Base-by-base conservation (phyloP, 1,284 basidiomycete species). In the Apiotrichum porosum region DNA sequence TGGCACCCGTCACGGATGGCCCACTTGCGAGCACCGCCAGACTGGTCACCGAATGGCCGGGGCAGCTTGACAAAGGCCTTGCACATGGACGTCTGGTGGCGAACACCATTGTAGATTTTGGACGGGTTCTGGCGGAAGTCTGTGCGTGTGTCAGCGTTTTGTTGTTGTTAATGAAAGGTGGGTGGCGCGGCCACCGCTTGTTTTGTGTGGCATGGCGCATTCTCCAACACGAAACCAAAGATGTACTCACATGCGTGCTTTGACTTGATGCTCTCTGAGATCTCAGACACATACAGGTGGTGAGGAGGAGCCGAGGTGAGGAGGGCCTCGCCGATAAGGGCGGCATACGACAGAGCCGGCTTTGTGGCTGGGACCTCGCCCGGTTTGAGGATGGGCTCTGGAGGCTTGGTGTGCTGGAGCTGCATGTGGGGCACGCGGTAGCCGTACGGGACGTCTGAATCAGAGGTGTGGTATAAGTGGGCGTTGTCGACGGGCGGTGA, bases 61-160 rank as follows among this genome's bases (percentile, higher is more conserved):
- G 66, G 62, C 9, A 73, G 63, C 52, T 72, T 72, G 49, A 71
- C 68, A 49, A 74, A 73, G 0, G 71, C 69, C 45, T 70, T 68
- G 59, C 66, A 71, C 63, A 69, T 68, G 38, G 71, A 72, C 4
- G 71, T 69, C 52, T 69, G 68, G 57, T 74, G 72, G 31, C 72
- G 65, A 22, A 74, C 67, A n/a, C 72, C 72, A 54, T 73, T 73
- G 66, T 74, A 74, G 45, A 74, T 66, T 54, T 73, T 68, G 38
- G 68, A 62, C 3, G 72, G 71, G 58, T 71, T 68, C 38, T 71
- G 67, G 36, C 67, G 66, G 54, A 71, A 74, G 56, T 68, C 69
- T 72, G 44, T 36, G 30, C 9, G 21, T n/a, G 23, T n/a, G 14
- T 28, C 8, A 6, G 26, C 26, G 26, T 28, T 28, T 28, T 28